Base-by-base conservation (phyloP, 306 rosid species). In the Fagus sylvatica region DNA sequence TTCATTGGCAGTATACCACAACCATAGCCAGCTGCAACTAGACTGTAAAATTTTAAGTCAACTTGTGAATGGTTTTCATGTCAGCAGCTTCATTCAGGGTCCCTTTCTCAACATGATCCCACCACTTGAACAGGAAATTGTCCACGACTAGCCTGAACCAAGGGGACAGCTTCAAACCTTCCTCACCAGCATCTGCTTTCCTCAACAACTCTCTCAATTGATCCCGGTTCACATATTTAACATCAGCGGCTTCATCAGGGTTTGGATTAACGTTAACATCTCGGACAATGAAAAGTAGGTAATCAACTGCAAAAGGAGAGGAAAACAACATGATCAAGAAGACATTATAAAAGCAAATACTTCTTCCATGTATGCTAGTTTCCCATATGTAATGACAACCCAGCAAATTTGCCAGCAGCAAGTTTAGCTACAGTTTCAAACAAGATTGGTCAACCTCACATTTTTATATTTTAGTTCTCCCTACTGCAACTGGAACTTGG, bases 111-210 rank as follows among this genome's bases (percentile, higher is more conserved):
- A 93, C 84, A 80, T 96, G 94, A 28, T 93, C 98, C 99, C 99
- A 96, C 99, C 99, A 96, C 76, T 89, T 93, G 92, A 87, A 93
- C 78, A 96, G 79, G 90, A 96, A 96, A 75, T 93, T 96, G 88
- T 96, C 98, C 83, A 93, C 99, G 13, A 96, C 93, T 9, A 96
- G 91, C 51, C 99, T 88, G 93, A 96, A 96, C 99, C 99, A 96
- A 1, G 99, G 99, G 41, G 98, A 93, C 41, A 96, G 93, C 92
- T 91, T 96, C 93, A 96, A 59, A 57, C 99, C 99, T 57, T 73
- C 97, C 85, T 93, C 98, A 11, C 97, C 99, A 2, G 96, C 96
- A 43, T 96, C 98, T 17, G 87, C 93, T 85, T 93, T 96, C 85
- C 93, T 90, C 90, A 96, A 46, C 83, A 96, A 87, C 91, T 96